Base-by-base conservation (phyloP, 371 early-diverging fungal genomes). In the Actinomucor elegans region DNA sequence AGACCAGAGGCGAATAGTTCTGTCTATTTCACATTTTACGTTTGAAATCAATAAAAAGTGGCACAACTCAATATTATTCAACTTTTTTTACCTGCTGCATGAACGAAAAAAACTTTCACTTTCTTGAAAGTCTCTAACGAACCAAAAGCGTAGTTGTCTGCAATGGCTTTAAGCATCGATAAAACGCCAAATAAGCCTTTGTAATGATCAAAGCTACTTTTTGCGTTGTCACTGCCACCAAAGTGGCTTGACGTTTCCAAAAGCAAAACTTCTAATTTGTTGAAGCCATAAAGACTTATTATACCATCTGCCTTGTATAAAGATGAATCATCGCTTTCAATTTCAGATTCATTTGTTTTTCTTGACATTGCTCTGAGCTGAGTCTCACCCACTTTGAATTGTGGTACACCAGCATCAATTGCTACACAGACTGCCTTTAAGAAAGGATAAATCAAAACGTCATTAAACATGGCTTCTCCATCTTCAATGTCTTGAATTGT, bases 401-500 rank as follows among this genome's bases (percentile, higher is more conserved):
- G 46, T 17, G 46, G 31, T 9, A 1, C 44, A 9, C 46, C 37
- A 17, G 26, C 0, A 12, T 14, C 3, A 14, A 1, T 35, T 33
- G 44, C 34, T 27, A 18, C 20, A 26, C 35, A 32, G 35, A 45
- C 38, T 29, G 54, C 46, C 17, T 53, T 36, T 20, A 53, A 21
- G 14, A 44, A 53, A 14, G 37, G 45, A 21, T 28, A 44, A 1
- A 44, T n/a, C 18, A 53, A 45, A 15, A 54, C 3, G 27, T 35
- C 27, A 12, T 53, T 46, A 35, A 54, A 46, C 14, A 27, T 33
- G 18, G 52, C 44, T 52, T 52, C 52, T 35, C 44, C 52, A n/a
- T 52, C 52, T 26, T 43, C 26, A 6, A 52, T 23, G 18, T 42
- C 28, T 35, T 52, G 52, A 3, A 52, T 15, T 45, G 46, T 11